Base-by-base conservation (phyloP, 768 basidiomycete species). In the Naganishia antarctica region DNA sequence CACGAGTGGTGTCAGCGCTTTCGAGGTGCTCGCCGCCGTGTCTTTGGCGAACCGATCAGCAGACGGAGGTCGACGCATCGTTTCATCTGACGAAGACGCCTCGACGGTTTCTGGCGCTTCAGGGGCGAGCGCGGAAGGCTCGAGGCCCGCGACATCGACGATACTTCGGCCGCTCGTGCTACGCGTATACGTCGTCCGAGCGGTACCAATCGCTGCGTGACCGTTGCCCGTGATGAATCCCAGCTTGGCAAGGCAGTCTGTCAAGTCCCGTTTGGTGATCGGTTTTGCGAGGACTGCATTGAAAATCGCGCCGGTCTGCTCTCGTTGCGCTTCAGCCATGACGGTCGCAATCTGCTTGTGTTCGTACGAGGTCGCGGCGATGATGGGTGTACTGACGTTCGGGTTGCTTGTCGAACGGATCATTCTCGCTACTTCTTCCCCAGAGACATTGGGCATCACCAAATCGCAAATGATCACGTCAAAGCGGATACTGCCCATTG, bases 401-500 rank as follows among this genome's bases (percentile, higher is more conserved):
- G 87, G 93, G 81, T 90, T 91, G 76, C 90, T 91, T 18, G 93
- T 97, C 70, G 87, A 91, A 81, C 91, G 91, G 81, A 99, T 94
- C 79, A 96, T 97, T 61, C 91, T 84, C 12, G 96, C 93, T 34
- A 96, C 96, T 69, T 89, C 87, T 79, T 98, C 94, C 40, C 94
- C 96, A 74, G 92, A 92, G 70, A 98, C 91, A 85, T 76, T 88
- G 72, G 93, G 91, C 90, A 96, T 94, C 68, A 93, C 86, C 50
- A 93, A 81, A 74, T 96, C 93, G 87, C 92, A 92, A 70, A 97
- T 82, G 74, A 96, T 93, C 68, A 89, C 89, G 73, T 96, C 93
- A 74, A 96, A 96, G 79, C 92, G 91, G 79, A 97, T 96, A 73
- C 93, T 91, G 48, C 91, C 91, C 85, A 96, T 92, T 2, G 93